Conservation (phyloP, 345 rosid genomes). For the Aurinia saxatilis region DNA sequence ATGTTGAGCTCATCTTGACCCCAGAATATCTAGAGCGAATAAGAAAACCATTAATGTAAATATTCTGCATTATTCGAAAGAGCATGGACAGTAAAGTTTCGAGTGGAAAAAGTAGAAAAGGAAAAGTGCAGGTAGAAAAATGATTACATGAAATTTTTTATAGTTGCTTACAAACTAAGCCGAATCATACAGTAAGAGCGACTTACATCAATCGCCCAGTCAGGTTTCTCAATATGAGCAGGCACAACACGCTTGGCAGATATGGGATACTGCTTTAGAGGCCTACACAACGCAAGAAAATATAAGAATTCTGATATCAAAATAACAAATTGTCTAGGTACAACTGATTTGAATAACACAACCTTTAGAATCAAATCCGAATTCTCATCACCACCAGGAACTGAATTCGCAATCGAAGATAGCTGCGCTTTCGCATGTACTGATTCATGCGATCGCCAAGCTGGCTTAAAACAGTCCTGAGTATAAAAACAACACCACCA, state of each 20-base stretch:
- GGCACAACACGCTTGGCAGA: constrained; percentile 59
- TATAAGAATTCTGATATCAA: neutral
- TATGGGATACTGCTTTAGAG: constrained; percentile 74
- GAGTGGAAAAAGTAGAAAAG: too few relatives aligned
- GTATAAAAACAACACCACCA: constrained; percentile 33
- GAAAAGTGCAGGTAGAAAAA: too few relatives aligned
- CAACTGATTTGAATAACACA: constrained; percentile 42
- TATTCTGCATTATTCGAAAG: too few relatives aligned
- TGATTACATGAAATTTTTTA: too few relatives aligned
- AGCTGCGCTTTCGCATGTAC: constrained; percentile 70
- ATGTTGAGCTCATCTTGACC: too few relatives aligned
- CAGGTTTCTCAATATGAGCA: constrained; percentile 60
- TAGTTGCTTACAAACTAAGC: too few relatives aligned
- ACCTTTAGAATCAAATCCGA: constrained; percentile 44
- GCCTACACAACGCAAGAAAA: constrained; percentile 35
- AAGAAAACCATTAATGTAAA: too few relatives aligned
- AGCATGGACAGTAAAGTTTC: too few relatives aligned
- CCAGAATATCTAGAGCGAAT: too few relatives aligned
- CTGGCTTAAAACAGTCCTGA: constrained; percentile 91
- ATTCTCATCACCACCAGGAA: constrained; percentile 34
- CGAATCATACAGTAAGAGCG: too few relatives aligned
- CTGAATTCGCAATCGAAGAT: constrained; percentile 37
- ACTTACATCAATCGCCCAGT: constrained; percentile 92
- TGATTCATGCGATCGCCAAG: constrained; percentile 88
- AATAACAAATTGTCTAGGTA: neutral